phyloP scores from a whole-genome alignment of 768 basidiomycete species.

The Suillus subluteus region DNA sequence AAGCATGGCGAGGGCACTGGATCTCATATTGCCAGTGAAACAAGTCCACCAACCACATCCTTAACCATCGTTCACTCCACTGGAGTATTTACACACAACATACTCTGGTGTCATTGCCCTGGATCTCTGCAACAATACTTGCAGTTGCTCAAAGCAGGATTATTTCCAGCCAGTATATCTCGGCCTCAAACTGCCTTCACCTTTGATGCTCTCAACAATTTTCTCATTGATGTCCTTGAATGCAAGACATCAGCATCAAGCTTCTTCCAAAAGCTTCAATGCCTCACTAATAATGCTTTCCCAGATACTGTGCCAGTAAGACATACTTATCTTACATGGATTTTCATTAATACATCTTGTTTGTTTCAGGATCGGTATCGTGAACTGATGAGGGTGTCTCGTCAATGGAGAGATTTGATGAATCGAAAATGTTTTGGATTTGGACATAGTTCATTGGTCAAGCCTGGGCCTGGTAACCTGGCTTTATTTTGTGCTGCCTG shows the following conservation, averaged over 20 bases:
- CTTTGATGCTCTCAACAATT: too few species aligned
- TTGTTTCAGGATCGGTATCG: constrained; percentile 16
- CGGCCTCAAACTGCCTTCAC: too few species aligned
- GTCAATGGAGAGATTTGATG: constrained; percentile 13
- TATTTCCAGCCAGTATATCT: background rate
- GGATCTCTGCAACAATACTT: background rate
- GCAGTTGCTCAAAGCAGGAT: too few species aligned
- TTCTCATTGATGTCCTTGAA: too few species aligned
- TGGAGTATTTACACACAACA: constrained; percentile 12
- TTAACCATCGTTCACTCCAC: constrained; percentile 3
- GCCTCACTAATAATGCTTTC: constrained; percentile 10
- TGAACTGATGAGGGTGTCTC: constrained; percentile 18
- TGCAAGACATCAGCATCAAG: too few species aligned
- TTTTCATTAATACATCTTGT: background rate
- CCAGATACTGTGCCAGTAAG: constrained; percentile 12
- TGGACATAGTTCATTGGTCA: constrained; percentile 10
- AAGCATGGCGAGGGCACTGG: background rate
- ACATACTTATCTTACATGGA: background rate
- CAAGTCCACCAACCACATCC: background rate
- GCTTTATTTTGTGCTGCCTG: constrained; percentile 33
- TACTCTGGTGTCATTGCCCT: constrained; percentile 13
- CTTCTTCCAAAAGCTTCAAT: constrained; percentile 3
- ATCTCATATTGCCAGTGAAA: background rate
- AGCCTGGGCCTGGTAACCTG: constrained; percentile 13
- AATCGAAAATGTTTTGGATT: constrained; percentile 9